Base-by-base conservation (phyloP, 1,139 yeast genomes). In the Pichiaceae sp. region DNA sequence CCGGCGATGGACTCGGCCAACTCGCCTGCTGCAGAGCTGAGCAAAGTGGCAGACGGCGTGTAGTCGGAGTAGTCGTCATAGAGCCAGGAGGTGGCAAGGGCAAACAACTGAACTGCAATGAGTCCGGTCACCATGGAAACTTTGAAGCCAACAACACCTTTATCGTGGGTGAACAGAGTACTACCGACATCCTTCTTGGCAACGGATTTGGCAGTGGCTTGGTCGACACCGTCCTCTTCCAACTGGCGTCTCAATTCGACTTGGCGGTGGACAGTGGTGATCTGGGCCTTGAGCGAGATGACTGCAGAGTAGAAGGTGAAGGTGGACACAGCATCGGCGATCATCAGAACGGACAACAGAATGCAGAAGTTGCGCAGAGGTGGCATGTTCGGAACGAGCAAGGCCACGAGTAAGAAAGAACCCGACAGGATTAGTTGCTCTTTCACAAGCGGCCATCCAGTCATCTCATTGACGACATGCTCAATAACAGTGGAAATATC, bases 151-250 rank as follows among this genome's bases (percentile, higher is more conserved):
- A 78, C 65, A 35, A 83, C 70, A 28, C 78, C 57, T 34, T 64
- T 55, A 33, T 53, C 56, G 36, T 49, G 56, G 32, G 52, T 44
- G 44, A 61, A 53, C 46, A 52, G 35, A 31, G 68, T 62, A 6
- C 16, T 6, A 25, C 8, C 16, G 34, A 59, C 54, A 31, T 64
- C 69, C 35, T 66, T 58, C 29, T 68, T 72, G 19, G 89, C 78
- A 29, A 84, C 80, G 39, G 75, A 70, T 45, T 74, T 77, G 32
- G 91, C 96, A 33, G 84, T 84, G 41, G 69, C 64, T 38, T 77
- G 77, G 33, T 86, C 72, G 30, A 91, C 75, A 17, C 98, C 98
- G 52, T 93, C 98, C 58, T 91, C 98, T 62, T 89, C 95, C 48
- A 91, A 68, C 17, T 87, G 91, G 48, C 75, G 78, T 54, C 83